Evolutionary conservation across 2,329 filamentous ascomycete genomes (phyloP).

Genomic region (Cladosporium austrohemisphaericum): DNA sequence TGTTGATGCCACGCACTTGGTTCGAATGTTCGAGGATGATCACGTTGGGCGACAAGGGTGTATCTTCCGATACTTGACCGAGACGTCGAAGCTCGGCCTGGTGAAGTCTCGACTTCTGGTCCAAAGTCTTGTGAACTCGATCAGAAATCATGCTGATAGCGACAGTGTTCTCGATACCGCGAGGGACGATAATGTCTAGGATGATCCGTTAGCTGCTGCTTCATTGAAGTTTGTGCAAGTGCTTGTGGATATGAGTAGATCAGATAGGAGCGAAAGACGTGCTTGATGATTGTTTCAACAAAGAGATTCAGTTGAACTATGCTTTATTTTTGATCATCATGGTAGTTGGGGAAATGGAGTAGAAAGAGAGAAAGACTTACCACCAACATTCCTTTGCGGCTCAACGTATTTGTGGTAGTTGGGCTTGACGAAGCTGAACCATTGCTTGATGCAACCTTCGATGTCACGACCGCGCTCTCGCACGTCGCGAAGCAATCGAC

Average conservation of each 20-base stretch:
- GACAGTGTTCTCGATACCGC: constrained; percentile 90
- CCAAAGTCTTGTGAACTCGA: constrained; percentile 81
- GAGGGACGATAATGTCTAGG: constrained; percentile 83
- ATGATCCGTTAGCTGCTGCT: constrained; percentile 17
- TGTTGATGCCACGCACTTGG: constrained; percentile 84
- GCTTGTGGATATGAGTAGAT: constrained; percentile 16
- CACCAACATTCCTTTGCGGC: constrained; percentile 81
- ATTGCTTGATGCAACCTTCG: constrained; percentile 95
- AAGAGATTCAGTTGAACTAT: constrained; percentile 40
- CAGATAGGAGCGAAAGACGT: constrained; percentile 37
- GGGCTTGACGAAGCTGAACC: constrained; percentile 94
- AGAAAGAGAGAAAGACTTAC: constrained; percentile 42
- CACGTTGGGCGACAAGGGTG: constrained; percentile 71
- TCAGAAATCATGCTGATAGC: constrained; percentile 93
- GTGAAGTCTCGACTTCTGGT: constrained; percentile 81
- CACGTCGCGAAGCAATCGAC: constrained; percentile 86
- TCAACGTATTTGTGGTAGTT: constrained; percentile 94
- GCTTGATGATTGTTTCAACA: constrained; percentile 33
- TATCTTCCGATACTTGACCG: constrained; percentile 63
- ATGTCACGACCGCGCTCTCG: constrained; percentile 85
- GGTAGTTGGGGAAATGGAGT: constrained; percentile 9
- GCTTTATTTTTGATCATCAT: constrained; percentile 37
- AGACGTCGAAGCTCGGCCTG: constrained; percentile 73
- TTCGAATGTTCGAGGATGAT: constrained; percentile 70
- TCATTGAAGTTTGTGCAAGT: background rate